Evolutionary conservation across 345 rosid genomes (phyloP), one percentile per base, ranked within the genome.

Genomic region (Limnanthes douglasii): DNA sequence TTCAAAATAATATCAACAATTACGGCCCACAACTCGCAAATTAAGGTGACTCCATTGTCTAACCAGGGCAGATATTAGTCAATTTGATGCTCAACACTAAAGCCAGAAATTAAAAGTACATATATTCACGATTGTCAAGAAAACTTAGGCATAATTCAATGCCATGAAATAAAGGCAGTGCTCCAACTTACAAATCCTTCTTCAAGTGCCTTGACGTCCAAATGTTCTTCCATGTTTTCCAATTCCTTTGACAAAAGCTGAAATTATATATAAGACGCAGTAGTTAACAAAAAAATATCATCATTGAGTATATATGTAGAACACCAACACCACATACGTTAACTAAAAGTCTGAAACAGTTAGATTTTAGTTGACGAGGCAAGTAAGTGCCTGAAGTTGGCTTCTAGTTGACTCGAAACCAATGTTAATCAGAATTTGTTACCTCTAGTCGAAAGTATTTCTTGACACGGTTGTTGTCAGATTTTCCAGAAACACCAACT

Each of bases 381-480:
- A 28, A 1, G n/a, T n/a, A n/a, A n/a, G n/a, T 16, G 13, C 42
- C 11, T 37, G 2, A 40, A 8, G 33, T 24, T 19, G 20, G 11
- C 31, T 23, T 18, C 7, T 21, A 41, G 12, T 17, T n/a, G 21
- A 16, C 17, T n/a, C 2, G 15, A 26, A 33, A 11, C 17, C 28
- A 28, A 18, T 30, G 16, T 4, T 14, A 31, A 31, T 14, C 25
- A n/a, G n/a, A n/a, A n/a, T 32, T 42, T 6, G 17, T 15, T 68
- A 81, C 94, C 88, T 81, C 94, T 24, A 76, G 28, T 11, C 88
- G 72, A 22, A 81, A 81, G 48, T 40, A 64, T 60, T 81, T 81
- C 46, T 73, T 81, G 48, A 76, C 64, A 26, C 54, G 56, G 26
- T 45, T 40, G 8, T 51, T 20, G 33, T 73, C 78, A 10, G 73